Evolutionary conservation across 2,329 filamentous ascomycete genomes (phyloP).

Genomic region (Botryotinia globosa): DNA sequence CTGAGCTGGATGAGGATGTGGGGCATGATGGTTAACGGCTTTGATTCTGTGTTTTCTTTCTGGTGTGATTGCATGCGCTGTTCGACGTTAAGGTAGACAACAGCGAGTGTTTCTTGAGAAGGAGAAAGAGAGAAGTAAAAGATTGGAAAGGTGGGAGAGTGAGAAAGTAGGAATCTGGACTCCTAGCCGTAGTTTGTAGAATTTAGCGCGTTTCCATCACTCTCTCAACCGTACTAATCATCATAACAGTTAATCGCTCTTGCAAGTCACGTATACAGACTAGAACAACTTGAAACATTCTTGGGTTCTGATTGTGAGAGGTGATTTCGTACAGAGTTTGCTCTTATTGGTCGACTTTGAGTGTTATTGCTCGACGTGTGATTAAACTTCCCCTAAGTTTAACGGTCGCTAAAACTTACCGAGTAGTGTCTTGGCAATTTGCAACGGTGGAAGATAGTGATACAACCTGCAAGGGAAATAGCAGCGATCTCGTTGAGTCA

Average conservation of each 20-base stretch:
- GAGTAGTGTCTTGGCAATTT: not conserved
- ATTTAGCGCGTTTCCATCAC: not conserved
- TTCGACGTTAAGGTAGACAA: not conserved
- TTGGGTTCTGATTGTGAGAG: accelerated
- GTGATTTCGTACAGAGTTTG: not conserved
- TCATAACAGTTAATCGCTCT: not conserved
- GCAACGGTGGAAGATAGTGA: not conserved
- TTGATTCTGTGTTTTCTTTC: not conserved
- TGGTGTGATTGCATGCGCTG: not conserved
- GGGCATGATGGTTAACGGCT: not conserved
- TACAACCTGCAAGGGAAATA: not conserved
- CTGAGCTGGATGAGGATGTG: not conserved
- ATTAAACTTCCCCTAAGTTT: not conserved
- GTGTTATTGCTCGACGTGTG: not conserved
- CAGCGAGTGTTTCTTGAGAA: not conserved
- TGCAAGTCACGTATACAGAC: not conserved
- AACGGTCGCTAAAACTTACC: not conserved
- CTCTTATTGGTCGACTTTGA: not conserved
- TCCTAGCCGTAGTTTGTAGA: too few species aligned
- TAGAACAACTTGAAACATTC: not conserved
- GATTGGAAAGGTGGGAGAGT: not conserved
- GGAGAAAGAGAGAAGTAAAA: not conserved
- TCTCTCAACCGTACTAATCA: not conserved
- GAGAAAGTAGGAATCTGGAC: not conserved
- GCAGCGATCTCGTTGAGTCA: not conserved